Base-by-base conservation (phyloP, 495 filamentous ascomycete species). In the Sphaerosporella brunnea region DNA sequence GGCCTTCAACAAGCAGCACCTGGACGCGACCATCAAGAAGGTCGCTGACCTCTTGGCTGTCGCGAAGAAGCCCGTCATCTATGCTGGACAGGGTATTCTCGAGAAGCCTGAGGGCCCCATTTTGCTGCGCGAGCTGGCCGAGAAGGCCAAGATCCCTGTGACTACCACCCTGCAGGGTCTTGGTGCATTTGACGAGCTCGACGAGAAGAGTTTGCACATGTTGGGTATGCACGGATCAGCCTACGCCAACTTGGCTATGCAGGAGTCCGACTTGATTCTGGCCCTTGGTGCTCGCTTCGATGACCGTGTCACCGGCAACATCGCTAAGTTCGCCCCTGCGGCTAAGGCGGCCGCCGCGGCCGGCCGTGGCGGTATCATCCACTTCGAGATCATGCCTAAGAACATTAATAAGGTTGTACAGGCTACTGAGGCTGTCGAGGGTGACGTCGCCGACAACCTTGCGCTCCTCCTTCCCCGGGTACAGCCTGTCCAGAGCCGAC, bases 391-490 rank as follows among this genome's bases (percentile, higher is more conserved):
- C 51, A 71, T 83, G 72, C 80, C 80, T 28, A 85, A 85, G 70
- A 85, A 85, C 63, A 84, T 85, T 65, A 85, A 85, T 71, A 85
- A 84, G 65, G 80, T 85, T 37, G 74, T 85, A 9, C 80, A 85
- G 63, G 80, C 80, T 11, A 84, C 80, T 39, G 80, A 85, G 58
- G 80, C 80, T 38, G 73, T 84, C 19, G 80, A 84, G 59, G 80
- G 80, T 34, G 80, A 85, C 57, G 72, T 83, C 23, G 68, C 69
- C 2, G 59, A 66, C 51, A 94, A 86, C 58, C 65, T 96, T n/a
- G 68, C 66, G 23, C 62, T 72, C 34, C 77, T 94, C 20, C 60
- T 94, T 1, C 84, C 86, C 4, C 65, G 71, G 26, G 59, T 93
- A 23, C 64, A 83, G 36, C 20, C 64, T 24, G 75, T 79, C 51